phyloP scores from a whole-genome alignment of 768 basidiomycete species.

The Suillus ampliporus region DNA sequence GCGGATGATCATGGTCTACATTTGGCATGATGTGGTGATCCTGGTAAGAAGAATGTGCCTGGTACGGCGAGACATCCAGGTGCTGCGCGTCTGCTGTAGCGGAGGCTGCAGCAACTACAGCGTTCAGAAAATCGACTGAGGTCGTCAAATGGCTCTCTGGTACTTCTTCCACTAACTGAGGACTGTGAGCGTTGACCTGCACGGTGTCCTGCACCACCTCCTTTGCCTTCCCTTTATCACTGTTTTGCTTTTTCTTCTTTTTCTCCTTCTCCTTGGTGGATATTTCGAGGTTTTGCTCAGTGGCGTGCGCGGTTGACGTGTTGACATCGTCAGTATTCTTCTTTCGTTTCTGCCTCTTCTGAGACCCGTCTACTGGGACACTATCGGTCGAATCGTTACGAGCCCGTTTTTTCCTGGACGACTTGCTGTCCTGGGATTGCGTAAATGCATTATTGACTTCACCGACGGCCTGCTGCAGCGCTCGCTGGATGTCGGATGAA shows the following conservation, averaged over 20 bases:
- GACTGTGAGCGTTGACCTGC: slow-evolving; percentile 33
- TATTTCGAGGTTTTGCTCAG: not conserved
- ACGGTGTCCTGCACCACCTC: slow-evolving; percentile 30
- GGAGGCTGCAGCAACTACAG: slow-evolving; percentile 70
- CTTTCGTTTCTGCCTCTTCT: slow-evolving; percentile 40
- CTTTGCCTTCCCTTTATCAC: slow-evolving; percentile 39
- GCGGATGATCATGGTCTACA: slow-evolving; percentile 20
- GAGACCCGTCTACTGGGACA: slow-evolving; percentile 20
- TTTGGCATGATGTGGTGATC: slow-evolving; percentile 37
- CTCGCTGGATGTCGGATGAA: slow-evolving; percentile 52
- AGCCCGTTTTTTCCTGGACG: slow-evolving; percentile 43
- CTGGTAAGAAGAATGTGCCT: slow-evolving; percentile 40
- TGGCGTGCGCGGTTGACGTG: not conserved
- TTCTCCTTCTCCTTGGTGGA: slow-evolving; percentile 15
- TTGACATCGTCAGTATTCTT: slow-evolving; percentile 31
- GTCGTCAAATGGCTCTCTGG: slow-evolving; percentile 49
- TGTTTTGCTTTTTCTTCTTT: slow-evolving; percentile 43
- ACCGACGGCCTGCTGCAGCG: slow-evolving; percentile 55
- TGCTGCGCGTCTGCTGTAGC: slow-evolving; percentile 46
- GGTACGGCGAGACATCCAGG: slow-evolving; percentile 31
- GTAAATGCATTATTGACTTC: slow-evolving; percentile 48
- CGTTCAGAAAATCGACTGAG: slow-evolving; percentile 64
- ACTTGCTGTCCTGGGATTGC: slow-evolving; percentile 27
- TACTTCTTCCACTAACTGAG: slow-evolving; percentile 41
- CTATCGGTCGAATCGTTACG: slow-evolving; percentile 19